Base-by-base conservation (phyloP, 2,329 filamentous ascomycete genomes). In the Blumeriella jaapii region DNA sequence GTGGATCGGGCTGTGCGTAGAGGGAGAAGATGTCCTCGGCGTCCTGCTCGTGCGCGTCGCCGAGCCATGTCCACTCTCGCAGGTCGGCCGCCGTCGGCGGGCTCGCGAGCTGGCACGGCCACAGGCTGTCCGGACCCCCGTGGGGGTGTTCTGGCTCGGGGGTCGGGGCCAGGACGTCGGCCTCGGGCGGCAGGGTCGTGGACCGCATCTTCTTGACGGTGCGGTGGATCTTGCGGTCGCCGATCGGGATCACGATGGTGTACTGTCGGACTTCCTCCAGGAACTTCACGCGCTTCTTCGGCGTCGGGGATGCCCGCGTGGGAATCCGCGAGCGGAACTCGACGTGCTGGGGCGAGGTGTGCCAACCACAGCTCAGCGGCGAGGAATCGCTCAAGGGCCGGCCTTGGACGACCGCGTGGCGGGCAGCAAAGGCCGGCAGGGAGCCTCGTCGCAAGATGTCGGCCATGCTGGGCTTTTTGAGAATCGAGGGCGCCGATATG, bases 401-500 rank as follows among this genome's bases (percentile, higher is more conserved):
- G 10, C 22, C 31, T 33, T 26, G 31, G 9, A 33, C 10, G 20
- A 23, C 20, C 11, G 20, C 20, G 20, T 23, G 17, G 22, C 10
- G 16, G 17, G 20, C 3, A 12, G 11, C 22, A 25, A 28, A 34
- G 23, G 12, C 15, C 9, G 31, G 31, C 20, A 34, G 19, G 3
- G 39, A 45, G n/a, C 42, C 39, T 17, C 40, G 36, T n/a, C 37
- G 25, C 3, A 45, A 10, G 22, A 45, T 28, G 16, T 39, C 36
- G 15, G 37, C 36, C 19, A 36, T 38, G 3, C 29, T 32, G 3
- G 37, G 38, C n/a, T 38, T 25, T 28, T 45, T 45, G 4, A 45
- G 27, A 6, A 42, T 34, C 15, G 42, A 20, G 28, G 24, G 38
- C 20, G 23, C 12, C 6, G 31, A 34, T 34, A 29, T 18, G 17